Evolutionary conservation across 805 yeast genomes (phyloP), one percentile per base, ranked within the genome.

Genomic region (Saccharomycopsis selenospora): DNA sequence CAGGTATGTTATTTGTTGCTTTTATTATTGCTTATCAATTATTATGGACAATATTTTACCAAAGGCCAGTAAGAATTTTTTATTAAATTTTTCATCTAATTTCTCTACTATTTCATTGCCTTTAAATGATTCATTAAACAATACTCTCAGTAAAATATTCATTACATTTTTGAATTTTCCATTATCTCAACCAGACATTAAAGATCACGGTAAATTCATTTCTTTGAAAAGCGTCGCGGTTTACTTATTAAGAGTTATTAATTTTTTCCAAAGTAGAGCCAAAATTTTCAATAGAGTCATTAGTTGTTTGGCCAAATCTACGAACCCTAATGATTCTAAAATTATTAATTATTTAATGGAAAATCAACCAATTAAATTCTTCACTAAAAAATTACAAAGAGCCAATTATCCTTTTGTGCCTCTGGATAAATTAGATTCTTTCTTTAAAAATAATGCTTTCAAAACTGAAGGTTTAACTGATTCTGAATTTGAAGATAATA

Each of bases 161-260:
- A 33, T 20, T 20, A 33, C 38, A 6, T 33, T 14, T 14, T 33
- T 33, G 38, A 33, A 33, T 10, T 4, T 14, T 10, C 17, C 38
- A 5, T 5, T 33, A 33, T 14, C 38, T 14, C 20, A 10, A 14
- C 20, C n/a, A 26, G 45, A 42, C 13, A 10, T 5, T 13, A 27
- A 18, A 26, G 20, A 42, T 3, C 26, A 25, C 26, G 45, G 36
- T 11, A 28, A 17, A 14, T 14, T 14, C n/a, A 29, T 42, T 20
- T 26, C 36, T 27, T 42, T 42, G 25, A 42, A 42, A 20, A 29
- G 29, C 24, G n/a, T 42, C 23, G 13, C 38, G 8, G n/a, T 42
- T 4, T 42, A 42, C 14, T 20, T 42, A 11, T 4, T 42, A 13
- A 27, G 45, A 18, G 18, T 25, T 13, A 26, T 18, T 22, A 4